A percentile compares a stretch with the other conserved stretches of the same genome.
These are phyloP conservation scores for Phytomonas sp. DNA, from an alignment of 208 protist species.

Conservation along the genomic window DNA sequence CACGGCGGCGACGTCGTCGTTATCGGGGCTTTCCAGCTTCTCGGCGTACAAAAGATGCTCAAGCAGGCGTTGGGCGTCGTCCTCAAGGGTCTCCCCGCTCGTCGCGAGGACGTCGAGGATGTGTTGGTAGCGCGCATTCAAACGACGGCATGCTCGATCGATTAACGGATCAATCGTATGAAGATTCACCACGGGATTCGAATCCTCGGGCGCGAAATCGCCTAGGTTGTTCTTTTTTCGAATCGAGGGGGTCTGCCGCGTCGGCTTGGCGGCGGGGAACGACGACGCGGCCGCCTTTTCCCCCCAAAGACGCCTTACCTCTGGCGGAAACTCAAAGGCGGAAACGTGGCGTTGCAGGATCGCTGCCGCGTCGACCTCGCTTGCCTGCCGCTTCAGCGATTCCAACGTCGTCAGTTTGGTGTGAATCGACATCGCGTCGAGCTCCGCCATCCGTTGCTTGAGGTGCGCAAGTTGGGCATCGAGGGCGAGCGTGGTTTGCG, in stretches of 20 bases:
- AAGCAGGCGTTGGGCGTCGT: slow-evolving; percentile 26
- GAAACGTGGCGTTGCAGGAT: slow-evolving; percentile 25
- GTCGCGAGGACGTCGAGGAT: slow-evolving; percentile 30
- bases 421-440: slow-evolving; percentile 42
- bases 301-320: slow-evolving; percentile 54
- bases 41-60: slow-evolving; percentile 49
- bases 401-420: slow-evolving; percentile 55
- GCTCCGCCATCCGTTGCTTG: slow-evolving; percentile 21
- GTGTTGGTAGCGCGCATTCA: slow-evolving; percentile 45
- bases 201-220: too few relatives aligned
- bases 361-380: slow-evolving; percentile 25
- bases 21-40: slow-evolving; percentile 24
- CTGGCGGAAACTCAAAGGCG: slow-evolving; percentile 31
- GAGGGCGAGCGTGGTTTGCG: slow-evolving; percentile 1
- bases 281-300: neutral
- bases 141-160: slow-evolving; percentile 36
- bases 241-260: too few relatives aligned
- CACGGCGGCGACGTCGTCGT: slow-evolving; percentile 29
- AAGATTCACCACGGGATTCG: slow-evolving; percentile 27
- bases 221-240: too few relatives aligned
- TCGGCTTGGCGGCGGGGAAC: neutral
- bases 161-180: slow-evolving; percentile 46
- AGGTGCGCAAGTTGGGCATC: slow-evolving; percentile 39
- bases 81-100: slow-evolving; percentile 25
- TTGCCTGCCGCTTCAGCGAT: slow-evolving; percentile 29